A percentile compares a stretch with the other conserved stretches of the same genome.
phyloP scores from a whole-genome alignment of 75 land plant species.

The Sequoiadendron giganteum region DNA sequence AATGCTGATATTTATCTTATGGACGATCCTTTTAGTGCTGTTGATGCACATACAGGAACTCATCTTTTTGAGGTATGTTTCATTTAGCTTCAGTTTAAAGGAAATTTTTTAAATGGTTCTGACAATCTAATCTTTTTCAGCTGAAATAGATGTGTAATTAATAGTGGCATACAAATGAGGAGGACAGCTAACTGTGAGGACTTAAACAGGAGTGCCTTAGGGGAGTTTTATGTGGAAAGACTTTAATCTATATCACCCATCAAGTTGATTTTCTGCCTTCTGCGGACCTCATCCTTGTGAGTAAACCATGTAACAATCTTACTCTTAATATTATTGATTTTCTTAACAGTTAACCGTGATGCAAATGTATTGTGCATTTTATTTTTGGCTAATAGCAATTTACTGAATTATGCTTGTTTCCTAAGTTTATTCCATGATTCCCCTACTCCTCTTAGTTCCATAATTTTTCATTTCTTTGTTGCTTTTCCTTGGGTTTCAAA shows the following conservation, averaged over 20 bases:
- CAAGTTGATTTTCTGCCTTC: slow-evolving; percentile 91
- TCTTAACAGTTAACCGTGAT: background rate
- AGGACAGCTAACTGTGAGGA: background rate
- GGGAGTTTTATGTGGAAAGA: slow-evolving; percentile 71
- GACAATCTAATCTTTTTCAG: background rate
- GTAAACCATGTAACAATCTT: background rate
- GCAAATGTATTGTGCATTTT: background rate
- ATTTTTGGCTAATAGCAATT: background rate
- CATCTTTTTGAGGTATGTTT: slow-evolving; percentile 66
- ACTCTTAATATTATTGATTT: background rate
- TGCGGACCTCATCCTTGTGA: slow-evolving; percentile 83
- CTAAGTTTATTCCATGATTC: background rate
- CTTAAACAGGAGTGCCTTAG: slow-evolving; percentile 68
- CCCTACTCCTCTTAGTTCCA: background rate
- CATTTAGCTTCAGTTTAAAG: background rate
- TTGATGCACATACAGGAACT: slow-evolving; percentile 95
- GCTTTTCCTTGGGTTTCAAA: background rate
- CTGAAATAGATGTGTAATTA: background rate
- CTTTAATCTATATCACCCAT: slow-evolving; percentile 79
- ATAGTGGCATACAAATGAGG: background rate
- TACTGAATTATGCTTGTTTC: background rate
- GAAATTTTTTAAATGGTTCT: background rate
- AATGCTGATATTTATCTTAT: slow-evolving; percentile 89
- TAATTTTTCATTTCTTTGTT: background rate
- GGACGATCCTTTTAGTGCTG: slow-evolving; percentile 96